phyloP scores from a whole-genome alignment of 2,329 filamentous ascomycete species.

The Tolypocladium tropicale region DNA sequence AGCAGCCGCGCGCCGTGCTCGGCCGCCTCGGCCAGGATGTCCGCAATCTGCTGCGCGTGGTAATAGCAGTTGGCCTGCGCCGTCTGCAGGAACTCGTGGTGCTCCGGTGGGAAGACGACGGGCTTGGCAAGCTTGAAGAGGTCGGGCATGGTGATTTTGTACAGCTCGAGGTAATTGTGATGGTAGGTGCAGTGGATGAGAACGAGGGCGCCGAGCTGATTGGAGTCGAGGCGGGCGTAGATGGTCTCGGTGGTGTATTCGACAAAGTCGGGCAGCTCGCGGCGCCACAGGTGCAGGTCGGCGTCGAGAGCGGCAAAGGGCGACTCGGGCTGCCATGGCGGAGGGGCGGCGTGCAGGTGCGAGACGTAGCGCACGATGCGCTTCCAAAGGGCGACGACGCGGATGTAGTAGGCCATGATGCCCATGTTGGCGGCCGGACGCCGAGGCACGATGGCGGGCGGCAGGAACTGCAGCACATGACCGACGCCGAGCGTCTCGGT shows the following conservation, averaged over 20 bases:
- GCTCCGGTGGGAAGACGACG: slow-evolving; percentile 27
- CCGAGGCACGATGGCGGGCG: slow-evolving; percentile 26
- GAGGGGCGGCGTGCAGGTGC: slow-evolving; percentile 24
- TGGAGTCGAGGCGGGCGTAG: slow-evolving; percentile 34
- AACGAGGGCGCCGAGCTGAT: slow-evolving; percentile 33
- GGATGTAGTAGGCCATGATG: slow-evolving; percentile 32
- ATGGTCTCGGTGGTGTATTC: slow-evolving; percentile 32
- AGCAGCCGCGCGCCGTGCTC: slow-evolving; percentile 29
- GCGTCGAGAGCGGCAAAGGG: slow-evolving; percentile 29
- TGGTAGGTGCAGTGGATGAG: slow-evolving; percentile 36
- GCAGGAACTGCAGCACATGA: slow-evolving; percentile 28
- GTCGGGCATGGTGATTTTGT: slow-evolving; percentile 34
- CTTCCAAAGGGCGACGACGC: slow-evolving; percentile 30
- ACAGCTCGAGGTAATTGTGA: slow-evolving; percentile 33
- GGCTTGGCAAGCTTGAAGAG: slow-evolving; percentile 32
- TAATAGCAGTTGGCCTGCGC: slow-evolving; percentile 27
- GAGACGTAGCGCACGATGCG: slow-evolving; percentile 31
- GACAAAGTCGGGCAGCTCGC: slow-evolving; percentile 31
- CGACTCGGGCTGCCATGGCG: slow-evolving; percentile 32
- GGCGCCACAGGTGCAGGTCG: slow-evolving; percentile 29
- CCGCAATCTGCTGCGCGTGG: slow-evolving; percentile 26
- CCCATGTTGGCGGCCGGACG: slow-evolving; percentile 31
- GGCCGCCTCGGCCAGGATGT: slow-evolving; percentile 27
- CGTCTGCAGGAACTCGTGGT: slow-evolving; percentile 23
- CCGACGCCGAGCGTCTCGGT: slow-evolving; percentile 29